Percentiles rank a stretch among this genome's conserved stretches.
phyloP scores from a whole-genome alignment of 176 grass and related monocot species.

The Areca catechu region DNA sequence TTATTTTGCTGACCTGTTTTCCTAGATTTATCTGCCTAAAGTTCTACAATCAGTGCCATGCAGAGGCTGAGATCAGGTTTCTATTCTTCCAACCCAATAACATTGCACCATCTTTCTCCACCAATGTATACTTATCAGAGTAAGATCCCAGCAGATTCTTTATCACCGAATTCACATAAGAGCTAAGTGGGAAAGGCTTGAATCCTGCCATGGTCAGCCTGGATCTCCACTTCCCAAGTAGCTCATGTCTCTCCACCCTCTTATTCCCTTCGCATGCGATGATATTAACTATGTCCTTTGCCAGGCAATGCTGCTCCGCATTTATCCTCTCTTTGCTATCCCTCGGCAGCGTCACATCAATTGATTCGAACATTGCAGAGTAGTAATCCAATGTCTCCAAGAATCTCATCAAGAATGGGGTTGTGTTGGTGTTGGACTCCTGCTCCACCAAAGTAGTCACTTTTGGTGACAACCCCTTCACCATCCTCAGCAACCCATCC shows the following conservation, averaged over 20 bases:
- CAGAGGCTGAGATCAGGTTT: conserved; percentile 60
- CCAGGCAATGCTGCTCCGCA: conserved; percentile 92
- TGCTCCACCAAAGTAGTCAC: conserved; percentile 85
- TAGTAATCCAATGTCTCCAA: conserved; percentile 80
- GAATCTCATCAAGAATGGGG: conserved; percentile 59
- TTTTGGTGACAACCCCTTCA: conserved; percentile 60
- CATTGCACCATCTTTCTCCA: conserved; percentile 64
- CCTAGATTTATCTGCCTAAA: no score
- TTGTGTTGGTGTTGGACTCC: conserved; percentile 87
- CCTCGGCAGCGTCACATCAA: conserved; percentile 60
- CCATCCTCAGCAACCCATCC: conserved; percentile 60
- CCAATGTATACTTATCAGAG: conserved; percentile 60
- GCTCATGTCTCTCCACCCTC: conserved; percentile 71
- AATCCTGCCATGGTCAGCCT: conserved; percentile 82
- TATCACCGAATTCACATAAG: conserved; percentile 69
- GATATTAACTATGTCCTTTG: conserved; percentile 77
- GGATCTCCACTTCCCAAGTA: conserved; percentile 80
- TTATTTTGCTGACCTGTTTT: no score
- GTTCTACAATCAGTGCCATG: conserved; percentile 29
- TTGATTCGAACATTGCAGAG: conserved; percentile 81
- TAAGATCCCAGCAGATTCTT: conserved; percentile 69
- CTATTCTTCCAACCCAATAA: conserved; percentile 86
- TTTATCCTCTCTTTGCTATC: conserved; percentile 58
- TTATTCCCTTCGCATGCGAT: conserved; percentile 77
- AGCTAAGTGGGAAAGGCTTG: conserved; percentile 62